Base-by-base conservation (phyloP, 352 stramenopile genomes). In the Globisporangium alternatum region DNA sequence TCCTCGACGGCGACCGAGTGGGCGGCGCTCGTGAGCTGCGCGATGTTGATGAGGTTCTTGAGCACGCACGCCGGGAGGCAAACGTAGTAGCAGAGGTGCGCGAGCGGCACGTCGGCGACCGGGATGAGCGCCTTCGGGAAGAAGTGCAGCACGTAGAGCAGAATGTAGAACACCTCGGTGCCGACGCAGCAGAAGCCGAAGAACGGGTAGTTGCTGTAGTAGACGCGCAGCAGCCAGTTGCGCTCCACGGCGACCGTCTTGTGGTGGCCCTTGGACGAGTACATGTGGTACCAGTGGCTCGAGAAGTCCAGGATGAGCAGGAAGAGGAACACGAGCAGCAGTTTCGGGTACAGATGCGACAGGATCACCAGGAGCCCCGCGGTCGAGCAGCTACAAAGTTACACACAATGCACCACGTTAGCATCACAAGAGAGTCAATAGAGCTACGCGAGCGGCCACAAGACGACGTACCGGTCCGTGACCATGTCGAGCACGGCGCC, bases 221-320 rank as follows among this genome's bases (percentile, higher is more conserved):
- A 98, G 71, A 97, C 89, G 57, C 93, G 84, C 60, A 99, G 83
- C 45, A 99, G 75, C 60, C 97, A 88, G 77, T 99, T 98, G 70
- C 95, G 81, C 66, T 96, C 87, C 0, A 82, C 84, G 17, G 93
- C 79, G 19, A 96, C 89, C 9, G 83, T 81, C 84, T 99, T 99
- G 80, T 99, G 97, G 86, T 99, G 97, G 56, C 91, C 82, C 48
- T 86, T 82, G 13, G 81, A 97, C 65, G 89, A 96, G 76, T 98
- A 98, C 88, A 99, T 98, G 89, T 99, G 97, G 75, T 95, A 98
- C 97, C 96, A 99, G 78, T 99, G 97, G 70, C 92, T 98, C 43
- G 90, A 91, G 47, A 99, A 98, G 80, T 99, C 97, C 56, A 99
- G 78, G 57, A 98, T 88, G 45, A 98, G 87, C 41, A 99, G 71